These are phyloP conservation scores for Fusarium irregulare DNA, from an alignment of 2,329 filamentous ascomycete genomes.

Conservation along the genomic window DNA sequence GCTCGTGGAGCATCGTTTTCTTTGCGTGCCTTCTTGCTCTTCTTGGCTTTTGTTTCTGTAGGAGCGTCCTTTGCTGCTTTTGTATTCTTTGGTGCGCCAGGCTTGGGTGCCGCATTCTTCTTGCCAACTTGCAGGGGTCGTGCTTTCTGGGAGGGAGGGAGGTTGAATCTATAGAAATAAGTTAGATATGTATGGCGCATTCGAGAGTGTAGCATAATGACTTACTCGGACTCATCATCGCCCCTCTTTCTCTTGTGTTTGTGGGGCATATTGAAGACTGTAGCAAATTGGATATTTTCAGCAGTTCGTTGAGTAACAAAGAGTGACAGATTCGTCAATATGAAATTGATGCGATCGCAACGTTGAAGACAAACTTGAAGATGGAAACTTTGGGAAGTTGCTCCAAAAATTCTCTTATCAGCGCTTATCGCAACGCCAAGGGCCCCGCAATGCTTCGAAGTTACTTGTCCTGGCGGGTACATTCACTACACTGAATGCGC, in stretches of 20 bases:
- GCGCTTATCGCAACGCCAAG: constrained; percentile 22
- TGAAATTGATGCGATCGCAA: neutral
- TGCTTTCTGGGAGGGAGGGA: constrained; percentile 62
- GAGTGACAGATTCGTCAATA: neutral
- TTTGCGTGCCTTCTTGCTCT: constrained; percentile 59
- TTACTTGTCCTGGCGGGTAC: neutral
- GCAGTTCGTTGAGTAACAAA: rapidly evolving
- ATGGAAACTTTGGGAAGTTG: constrained; percentile 11
- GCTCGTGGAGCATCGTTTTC: constrained; percentile 88
- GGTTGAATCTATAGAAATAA: constrained; percentile 57
- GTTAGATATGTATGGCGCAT: constrained; percentile 27
- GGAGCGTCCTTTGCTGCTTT: constrained; percentile 28
- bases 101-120: constrained; percentile 46
- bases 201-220: neutral
- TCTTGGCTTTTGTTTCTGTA: constrained; percentile 52
- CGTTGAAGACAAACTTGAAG: constrained; percentile 6
- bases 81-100: neutral
- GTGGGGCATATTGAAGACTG: constrained; percentile 74
- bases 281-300: rapidly evolving
- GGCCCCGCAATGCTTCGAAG: neutral
- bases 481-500: neutral
- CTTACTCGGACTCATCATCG: constrained; percentile 54
- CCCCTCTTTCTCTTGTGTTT: constrained; percentile 79
- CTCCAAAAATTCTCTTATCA: constrained; percentile 46
- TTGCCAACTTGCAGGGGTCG: constrained; percentile 61